Base-by-base conservation (phyloP, 768 basidiomycete species). In the Tylopilus cervinicoccineus region DNA sequence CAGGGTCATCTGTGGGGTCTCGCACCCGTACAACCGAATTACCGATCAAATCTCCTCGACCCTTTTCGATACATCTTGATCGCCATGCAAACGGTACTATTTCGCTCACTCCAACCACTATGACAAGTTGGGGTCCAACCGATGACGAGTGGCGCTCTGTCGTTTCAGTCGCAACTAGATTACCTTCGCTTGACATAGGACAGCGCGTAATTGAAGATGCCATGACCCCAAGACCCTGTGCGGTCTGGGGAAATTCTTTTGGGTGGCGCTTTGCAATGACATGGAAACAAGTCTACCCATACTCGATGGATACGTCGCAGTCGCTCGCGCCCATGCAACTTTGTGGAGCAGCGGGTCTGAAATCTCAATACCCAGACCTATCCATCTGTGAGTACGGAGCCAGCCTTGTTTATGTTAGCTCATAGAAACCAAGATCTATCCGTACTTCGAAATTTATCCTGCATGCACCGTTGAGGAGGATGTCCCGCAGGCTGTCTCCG, bases 1-100 rank as follows among this genome's bases (percentile, higher is more conserved):
- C 84, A 8, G 71, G 80, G 19, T 79, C 84, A 4, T 86, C 86
- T 11, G 62, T 61, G 1, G 85, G 84, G 10, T 86, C 86, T 17
- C 70, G 65, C 27, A 74, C 71, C 51, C 66, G 64, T 50, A 68
- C 70, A 28, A 63, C 64, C n/a, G 60, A 70, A 24, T 76, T 77
- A 5, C 64, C 70, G 6, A 40, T 69, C 6, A 64, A 70, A 6
- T 73, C 69, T 55, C 66, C 66, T 51, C 71, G 65, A 24, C 65
- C 74, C 26, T 72, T 73, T 12, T 85, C 83, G 6, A 67, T 83
- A 8, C 80, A 83, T 61, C 57, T 83, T 17, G 79, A 76, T 34
- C 59, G 74, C 47, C 79, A 78, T 13, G 55, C 69, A 33, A 64
- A 70, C 47, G 79, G 75, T n/a, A 79, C 81, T n/a, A 76, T 82